These are phyloP conservation scores for Zygoascus tannicola DNA, from an alignment of 805 yeast genomes.

Conservation along the genomic window DNA sequence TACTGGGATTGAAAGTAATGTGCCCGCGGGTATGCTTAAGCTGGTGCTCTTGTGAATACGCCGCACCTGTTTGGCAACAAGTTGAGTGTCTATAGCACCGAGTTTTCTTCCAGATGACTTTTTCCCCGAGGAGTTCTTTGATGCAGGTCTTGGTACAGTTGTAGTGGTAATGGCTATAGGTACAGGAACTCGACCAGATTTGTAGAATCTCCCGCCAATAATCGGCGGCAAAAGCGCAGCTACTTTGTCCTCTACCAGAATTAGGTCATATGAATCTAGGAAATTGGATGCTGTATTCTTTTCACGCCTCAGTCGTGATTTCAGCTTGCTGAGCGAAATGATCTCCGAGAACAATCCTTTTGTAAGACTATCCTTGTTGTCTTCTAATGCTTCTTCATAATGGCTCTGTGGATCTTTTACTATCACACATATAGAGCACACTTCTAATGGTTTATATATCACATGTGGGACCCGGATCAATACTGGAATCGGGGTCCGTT, in stretches of 20 bases:
- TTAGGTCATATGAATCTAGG: constrained; percentile 36
- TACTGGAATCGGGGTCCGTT: constrained; percentile 11
- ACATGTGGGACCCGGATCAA: constrained; percentile 16
- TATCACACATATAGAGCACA: constrained; percentile 32
- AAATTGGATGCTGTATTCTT: constrained; percentile 46
- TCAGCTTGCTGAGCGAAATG: constrained; percentile 48
- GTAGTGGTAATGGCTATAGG: constrained; percentile 33
- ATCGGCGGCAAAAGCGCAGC: constrained; percentile 50
- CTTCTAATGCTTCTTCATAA: constrained; percentile 42
- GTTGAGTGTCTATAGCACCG: constrained; percentile 47
- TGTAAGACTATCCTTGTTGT: constrained; percentile 38
- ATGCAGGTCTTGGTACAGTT: background rate
- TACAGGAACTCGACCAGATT: constrained; percentile 56
- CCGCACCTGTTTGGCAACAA: constrained; percentile 54
- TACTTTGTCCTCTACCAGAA: constrained; percentile 62
- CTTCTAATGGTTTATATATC: constrained; percentile 12
- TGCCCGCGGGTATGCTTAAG: constrained; percentile 54
- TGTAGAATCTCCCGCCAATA: constrained; percentile 53
- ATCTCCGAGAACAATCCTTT: constrained; percentile 55
- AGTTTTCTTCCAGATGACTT: too few species aligned
- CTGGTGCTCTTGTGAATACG: constrained; percentile 55
- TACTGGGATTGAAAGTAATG: constrained; percentile 48
- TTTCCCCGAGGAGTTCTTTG: background rate
- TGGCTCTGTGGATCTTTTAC: constrained; percentile 65
- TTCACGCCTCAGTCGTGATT: constrained; percentile 30